phyloP scores from a whole-genome alignment of 257 asterid genomes.

The Solanum bukasovii region DNA sequence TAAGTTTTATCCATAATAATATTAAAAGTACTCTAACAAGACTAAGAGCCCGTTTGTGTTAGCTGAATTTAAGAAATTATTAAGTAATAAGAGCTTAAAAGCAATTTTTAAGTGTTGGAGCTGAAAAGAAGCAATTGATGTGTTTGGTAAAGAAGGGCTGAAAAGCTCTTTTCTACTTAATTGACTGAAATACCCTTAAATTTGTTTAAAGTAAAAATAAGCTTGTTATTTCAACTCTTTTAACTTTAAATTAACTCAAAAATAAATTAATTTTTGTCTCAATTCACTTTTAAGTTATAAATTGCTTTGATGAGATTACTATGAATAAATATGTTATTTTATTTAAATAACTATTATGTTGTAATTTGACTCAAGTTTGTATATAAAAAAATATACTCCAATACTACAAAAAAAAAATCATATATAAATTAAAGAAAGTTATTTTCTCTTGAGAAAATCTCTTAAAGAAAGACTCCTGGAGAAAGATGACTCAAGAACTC shows the following conservation, averaged over 20 bases:
- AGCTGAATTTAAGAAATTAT: neutral
- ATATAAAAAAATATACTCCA: neutral
- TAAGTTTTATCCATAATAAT: neutral
- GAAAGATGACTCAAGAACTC: neutral
- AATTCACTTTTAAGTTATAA: neutral
- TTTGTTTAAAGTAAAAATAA: neutral
- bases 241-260: neutral
- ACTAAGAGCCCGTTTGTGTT: neutral
- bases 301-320: neutral
- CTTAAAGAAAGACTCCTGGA: neutral
- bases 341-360: neutral
- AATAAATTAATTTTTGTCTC: neutral
- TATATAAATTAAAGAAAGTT: neutral
- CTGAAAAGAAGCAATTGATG: neutral
- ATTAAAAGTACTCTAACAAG: neutral
- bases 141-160: neutral
- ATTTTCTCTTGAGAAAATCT: neutral
- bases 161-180: neutral
- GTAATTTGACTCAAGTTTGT: neutral
- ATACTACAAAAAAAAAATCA: neutral
- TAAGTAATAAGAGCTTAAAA: neutral
- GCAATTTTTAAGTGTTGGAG: neutral
- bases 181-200: neutral
- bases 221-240: neutral
- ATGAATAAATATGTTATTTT: neutral